These are phyloP conservation scores for Ilex paraguariensis DNA, from an alignment of 305 asterid genomes.

Conservation along the genomic window DNA sequence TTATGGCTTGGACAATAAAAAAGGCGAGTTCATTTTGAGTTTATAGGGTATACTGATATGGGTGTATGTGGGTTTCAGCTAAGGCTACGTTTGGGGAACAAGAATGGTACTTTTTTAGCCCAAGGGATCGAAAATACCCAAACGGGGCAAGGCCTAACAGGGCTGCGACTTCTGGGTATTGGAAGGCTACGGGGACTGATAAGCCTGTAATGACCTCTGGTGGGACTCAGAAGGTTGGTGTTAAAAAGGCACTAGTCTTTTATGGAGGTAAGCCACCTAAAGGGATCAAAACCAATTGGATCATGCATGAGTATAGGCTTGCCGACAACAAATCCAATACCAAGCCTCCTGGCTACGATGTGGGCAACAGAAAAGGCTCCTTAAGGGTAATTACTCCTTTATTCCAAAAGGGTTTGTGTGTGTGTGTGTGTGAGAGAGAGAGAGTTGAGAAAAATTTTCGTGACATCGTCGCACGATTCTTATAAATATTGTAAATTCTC, in stretches of 20 bases:
- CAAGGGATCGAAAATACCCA: slow-evolving; percentile 83
- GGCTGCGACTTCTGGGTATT: slow-evolving; percentile 86
- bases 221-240: slow-evolving; percentile 82
- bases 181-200: slow-evolving; percentile 96
- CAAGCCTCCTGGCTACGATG: neutral
- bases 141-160: slow-evolving; percentile 87
- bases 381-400: neutral
- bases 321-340: neutral
- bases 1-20: too few relatives aligned
- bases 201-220: slow-evolving; percentile 79
- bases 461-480: too few relatives aligned
- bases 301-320: slow-evolving; percentile 81
- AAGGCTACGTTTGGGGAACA: neutral
- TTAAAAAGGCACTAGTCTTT: slow-evolving; percentile 79
- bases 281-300: slow-evolving; percentile 85
- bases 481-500: too few relatives aligned
- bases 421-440: too few relatives aligned
- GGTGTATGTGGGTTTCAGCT: neutral
- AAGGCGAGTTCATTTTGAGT: too few relatives aligned
- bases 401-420: too few relatives aligned
- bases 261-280: slow-evolving; percentile 92
- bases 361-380: neutral
- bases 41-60: too few relatives aligned
- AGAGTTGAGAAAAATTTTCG: too few relatives aligned
- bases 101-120: slow-evolving; percentile 49